Evolutionary conservation across 2,329 filamentous ascomycete species (phyloP).

Genomic region (Calonectria ilicicola): DNA sequence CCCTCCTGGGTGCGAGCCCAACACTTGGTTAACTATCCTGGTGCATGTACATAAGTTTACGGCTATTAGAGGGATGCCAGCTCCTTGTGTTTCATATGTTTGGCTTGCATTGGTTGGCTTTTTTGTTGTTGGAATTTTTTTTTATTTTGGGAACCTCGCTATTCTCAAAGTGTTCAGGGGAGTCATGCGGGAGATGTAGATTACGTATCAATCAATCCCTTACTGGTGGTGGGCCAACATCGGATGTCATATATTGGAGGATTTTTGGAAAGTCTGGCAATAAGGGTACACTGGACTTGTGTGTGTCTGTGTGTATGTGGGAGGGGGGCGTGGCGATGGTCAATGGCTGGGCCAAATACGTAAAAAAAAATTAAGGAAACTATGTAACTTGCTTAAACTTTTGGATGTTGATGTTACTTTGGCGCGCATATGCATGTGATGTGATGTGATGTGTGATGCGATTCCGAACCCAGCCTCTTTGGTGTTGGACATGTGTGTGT

Average conservation of each 20-base stretch:
- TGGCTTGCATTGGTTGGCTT: constrained; percentile 39
- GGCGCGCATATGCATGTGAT: background rate
- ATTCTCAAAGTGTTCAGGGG: constrained; percentile 21
- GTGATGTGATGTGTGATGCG: background rate
- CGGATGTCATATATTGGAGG: constrained; percentile 18
- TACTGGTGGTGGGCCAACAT: constrained; percentile 7
- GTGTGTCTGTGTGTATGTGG: background rate
- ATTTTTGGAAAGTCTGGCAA: constrained; percentile 8
- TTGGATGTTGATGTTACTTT: background rate
- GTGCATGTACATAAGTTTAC: constrained; percentile 37
- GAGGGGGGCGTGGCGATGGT: background rate
- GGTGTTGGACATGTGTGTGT: background rate
- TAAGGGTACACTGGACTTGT: background rate
- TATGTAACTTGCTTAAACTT: background rate
- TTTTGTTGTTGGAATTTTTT: constrained; percentile 17
- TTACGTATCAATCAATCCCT: constrained; percentile 5
- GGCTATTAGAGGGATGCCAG: constrained; percentile 23
- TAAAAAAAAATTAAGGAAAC: constrained; percentile 13
- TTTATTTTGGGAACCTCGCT: background rate
- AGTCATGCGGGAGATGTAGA: constrained; percentile 37
- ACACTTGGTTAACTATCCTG: constrained; percentile 29
- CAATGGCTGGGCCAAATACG: constrained; percentile 7
- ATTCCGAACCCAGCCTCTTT: background rate
- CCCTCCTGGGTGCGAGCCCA: constrained; percentile 37
- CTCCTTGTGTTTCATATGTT: constrained; percentile 24